Percentiles rank a stretch among this genome's conserved stretches.
phyloP scores from a whole-genome alignment of 2,329 filamentous ascomycete genomes.

The Colletotrichum endophyticum region DNA sequence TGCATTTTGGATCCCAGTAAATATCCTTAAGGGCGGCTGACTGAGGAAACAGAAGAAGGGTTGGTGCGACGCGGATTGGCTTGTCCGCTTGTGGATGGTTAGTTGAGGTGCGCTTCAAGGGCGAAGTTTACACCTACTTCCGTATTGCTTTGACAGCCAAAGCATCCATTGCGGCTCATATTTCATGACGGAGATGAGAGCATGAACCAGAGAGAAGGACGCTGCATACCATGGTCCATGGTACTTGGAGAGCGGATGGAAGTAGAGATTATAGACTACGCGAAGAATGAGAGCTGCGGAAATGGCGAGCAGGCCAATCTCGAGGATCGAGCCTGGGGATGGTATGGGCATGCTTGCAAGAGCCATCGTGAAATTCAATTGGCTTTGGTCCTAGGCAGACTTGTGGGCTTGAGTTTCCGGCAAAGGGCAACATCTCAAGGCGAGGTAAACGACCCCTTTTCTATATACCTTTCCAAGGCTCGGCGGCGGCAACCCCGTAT shows the following conservation, averaged over 20 bases:
- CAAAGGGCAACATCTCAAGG: no score
- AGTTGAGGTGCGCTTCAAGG: not conserved
- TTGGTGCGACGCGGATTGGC: not conserved
- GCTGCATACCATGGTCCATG: slow-evolving; percentile 7
- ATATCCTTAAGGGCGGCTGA: not conserved
- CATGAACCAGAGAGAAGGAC: not conserved
- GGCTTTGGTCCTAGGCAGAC: not conserved
- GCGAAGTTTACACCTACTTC: not conserved
- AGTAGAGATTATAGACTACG: not conserved
- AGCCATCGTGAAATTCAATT: not conserved
- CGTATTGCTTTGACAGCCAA: not conserved
- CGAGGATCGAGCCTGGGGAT: not conserved
- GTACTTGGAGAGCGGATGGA: not conserved
- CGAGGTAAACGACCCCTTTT: no score
- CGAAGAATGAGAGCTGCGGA: not conserved
- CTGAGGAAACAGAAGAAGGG: not conserved
- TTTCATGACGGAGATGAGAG: not conserved
- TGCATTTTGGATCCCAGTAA: slow-evolving; percentile 8
- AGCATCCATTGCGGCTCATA: slow-evolving; percentile 1
- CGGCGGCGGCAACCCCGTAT: no score
- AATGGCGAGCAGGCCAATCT: not conserved
- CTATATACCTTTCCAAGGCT: no score
- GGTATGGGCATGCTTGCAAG: not conserved
- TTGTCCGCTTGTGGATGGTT: not conserved
- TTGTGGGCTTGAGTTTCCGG: no score